Conservation (phyloP, 768 basidiomycete genomes). For the Tricholoma furcatifolium region DNA sequence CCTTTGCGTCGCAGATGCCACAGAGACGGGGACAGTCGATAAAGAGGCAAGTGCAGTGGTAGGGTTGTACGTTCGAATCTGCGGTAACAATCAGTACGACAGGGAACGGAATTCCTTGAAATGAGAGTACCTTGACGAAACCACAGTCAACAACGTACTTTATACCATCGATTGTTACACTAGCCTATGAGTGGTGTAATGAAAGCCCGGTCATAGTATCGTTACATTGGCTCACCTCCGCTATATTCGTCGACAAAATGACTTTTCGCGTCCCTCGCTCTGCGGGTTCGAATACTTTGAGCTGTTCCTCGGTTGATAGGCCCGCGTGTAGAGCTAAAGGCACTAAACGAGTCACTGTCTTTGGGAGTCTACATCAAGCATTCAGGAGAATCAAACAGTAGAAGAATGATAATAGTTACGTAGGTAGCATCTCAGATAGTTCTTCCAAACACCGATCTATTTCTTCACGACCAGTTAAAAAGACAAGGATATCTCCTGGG, state of each 20-base stretch:
- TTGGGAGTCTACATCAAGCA: constrained; percentile 40
- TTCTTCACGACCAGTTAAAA: constrained; percentile 94
- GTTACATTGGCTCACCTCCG: constrained; percentile 58
- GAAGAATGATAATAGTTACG: constrained; percentile 36
- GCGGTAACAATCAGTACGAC: not conserved
- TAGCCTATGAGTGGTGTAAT: constrained; percentile 53
- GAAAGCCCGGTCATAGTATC: not conserved
- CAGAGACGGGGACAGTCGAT: constrained; percentile 77
- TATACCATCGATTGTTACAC: constrained; percentile 95
- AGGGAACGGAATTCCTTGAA: not conserved
- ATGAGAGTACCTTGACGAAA: constrained; percentile 77
- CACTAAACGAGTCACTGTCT: constrained; percentile 53
- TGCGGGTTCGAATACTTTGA: constrained; percentile 77
- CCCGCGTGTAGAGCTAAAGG: constrained; percentile 88
- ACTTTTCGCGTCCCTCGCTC: constrained; percentile 83
- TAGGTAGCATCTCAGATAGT: constrained; percentile 73
- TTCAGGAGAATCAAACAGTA: not conserved
- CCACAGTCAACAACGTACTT: constrained; percentile 93
- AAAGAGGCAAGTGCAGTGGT: constrained; percentile 83
- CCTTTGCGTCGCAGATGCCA: constrained; percentile 89
- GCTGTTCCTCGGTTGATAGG: constrained; percentile 83
- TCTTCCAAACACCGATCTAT: constrained; percentile 87
- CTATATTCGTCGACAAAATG: constrained; percentile 93
- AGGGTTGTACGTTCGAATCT: constrained; percentile 93
- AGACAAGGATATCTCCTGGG: constrained; percentile 88